Evolutionary conservation across 768 basidiomycete species (phyloP), one percentile per base, ranked within the genome.

Genomic region (Hypsizygus marmoreus): DNA sequence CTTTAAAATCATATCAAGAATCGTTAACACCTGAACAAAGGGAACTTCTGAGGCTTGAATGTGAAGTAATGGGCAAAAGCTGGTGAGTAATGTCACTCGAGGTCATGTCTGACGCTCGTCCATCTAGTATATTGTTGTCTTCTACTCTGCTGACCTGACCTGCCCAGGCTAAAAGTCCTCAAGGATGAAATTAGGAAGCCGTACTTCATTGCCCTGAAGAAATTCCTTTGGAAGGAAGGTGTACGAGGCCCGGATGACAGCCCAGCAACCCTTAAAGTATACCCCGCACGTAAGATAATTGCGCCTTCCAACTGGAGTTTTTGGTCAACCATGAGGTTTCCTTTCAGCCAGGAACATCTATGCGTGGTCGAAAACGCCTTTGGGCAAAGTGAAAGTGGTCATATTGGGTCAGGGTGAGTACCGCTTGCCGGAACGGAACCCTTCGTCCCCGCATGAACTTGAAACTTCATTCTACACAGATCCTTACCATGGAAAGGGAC

Each of bases 321-420:
- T 35, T 38, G 12, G 45, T 44, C 43, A 29, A 46, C 17, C 40
- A 44, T 19, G 30, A 47, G 33, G 30, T 34, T 44, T 19, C 26
- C 29, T 40, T 49, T 39, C 53, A 70, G 94, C 92, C 11, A 72
- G 75, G 52, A 81, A 95, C 59, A 88, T 97, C 44, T 97, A 97
- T 63, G 76, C 91, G 10, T 97, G 94, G 94, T 90, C 91, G 3
- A 79, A 86, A 45, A 94, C 91, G 22, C 91, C 91, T 3, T 70
- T 97, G 12, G 86, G 88, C 10, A 81, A 84, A 51, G 82, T 97
- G 51, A 85, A 82, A 61, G 88, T 93, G 20, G 91, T 97, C 38
- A 91, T 97, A 47, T 77, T 97, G 43, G 88, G 88, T 6, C 91
- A 93, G 67, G 68, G 68, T 70, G 38, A 53, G 61, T 49, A 25